Evolutionary conservation across 345 rosid species (phyloP), one percentile per base, ranked within the genome.

Genomic region (Melastoma malabathricum): DNA sequence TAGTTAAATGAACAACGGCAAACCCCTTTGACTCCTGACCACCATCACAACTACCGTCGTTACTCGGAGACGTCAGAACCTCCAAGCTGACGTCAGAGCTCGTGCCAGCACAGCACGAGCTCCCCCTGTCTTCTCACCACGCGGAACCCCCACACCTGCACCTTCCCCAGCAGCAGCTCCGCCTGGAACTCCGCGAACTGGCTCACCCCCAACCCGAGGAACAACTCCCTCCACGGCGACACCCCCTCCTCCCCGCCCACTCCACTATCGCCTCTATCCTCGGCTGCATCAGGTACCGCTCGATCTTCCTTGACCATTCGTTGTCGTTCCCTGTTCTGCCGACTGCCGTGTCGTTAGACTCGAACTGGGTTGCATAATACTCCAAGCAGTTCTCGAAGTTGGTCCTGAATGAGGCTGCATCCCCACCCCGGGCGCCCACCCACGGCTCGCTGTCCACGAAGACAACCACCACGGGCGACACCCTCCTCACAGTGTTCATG

Each of bases 11-110:
- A 6, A 12, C 6, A 34, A 34, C 12, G 12, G 2, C 41, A 8
- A 34, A 34, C 41, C 2, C 41, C 1, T 34, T 34, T 34, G 41
- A 34, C 41, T 5, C 12, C 12, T 34, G 10, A 34, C 41, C 41
- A 34, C 12, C 41, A 34, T 12, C 25, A n/a, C n/a, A n/a, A 2
- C 25, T 4, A 22, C 25, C 25, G 25, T 2, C 25, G 25, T 22
- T 4, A 4, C 41, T 34, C 41, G 12, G 12, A 34, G n/a, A 48
- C 12, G 14, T 49, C 45, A 61, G 45, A 54, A 85, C 73, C 70
- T 72, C 99, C 99, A 93, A 4, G 82, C 87, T 55, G 99, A 93
- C 65, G 84, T 93, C 88, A 69, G 20, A 85, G 78, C 44, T 87
- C 84, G 2, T 70, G 89, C 97, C 99, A 88, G 68, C 85, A 93